Conservation (phyloP, 2,329 filamentous ascomycete species). For the Alternaria ethzedia region DNA sequence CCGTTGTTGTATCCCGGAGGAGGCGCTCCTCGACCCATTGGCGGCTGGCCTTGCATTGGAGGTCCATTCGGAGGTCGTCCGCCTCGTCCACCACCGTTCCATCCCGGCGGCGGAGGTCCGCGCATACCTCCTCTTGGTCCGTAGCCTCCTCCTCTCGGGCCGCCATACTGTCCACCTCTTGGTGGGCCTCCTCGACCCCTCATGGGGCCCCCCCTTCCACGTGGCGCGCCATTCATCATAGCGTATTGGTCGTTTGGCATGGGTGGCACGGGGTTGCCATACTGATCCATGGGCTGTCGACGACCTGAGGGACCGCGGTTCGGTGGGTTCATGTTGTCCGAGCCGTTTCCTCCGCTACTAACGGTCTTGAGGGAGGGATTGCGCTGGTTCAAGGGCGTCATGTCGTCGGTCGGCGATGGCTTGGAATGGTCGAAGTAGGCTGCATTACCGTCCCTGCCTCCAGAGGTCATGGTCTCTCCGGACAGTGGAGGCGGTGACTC, state of each 20-base stretch:
- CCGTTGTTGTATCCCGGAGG: conserved; percentile 53
- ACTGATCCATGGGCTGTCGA: conserved; percentile 64
- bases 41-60: conserved; percentile 43
- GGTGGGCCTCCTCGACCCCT: conserved; percentile 50
- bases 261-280: conserved; percentile 64
- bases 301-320: conserved; percentile 48
- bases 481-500: conserved; percentile 62
- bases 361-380: conserved; percentile 67
- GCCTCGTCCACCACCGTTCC: conserved; percentile 47
- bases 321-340: conserved; percentile 45
- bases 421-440: conserved; percentile 69
- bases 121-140: conserved; percentile 48
- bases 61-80: conserved; percentile 40
- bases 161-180: conserved; percentile 43
- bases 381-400: conserved; percentile 70
- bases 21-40: conserved; percentile 50
- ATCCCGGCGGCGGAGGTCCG: conserved; percentile 51
- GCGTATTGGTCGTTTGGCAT: conserved; percentile 53
- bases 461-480: conserved; percentile 63
- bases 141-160: conserved; percentile 45
- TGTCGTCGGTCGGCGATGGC: conserved; percentile 69
- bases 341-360: conserved; percentile 53
- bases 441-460: conserved; percentile 62
- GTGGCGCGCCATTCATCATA: conserved; percentile 45
- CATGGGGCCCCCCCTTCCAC: conserved; percentile 51